Base-by-base conservation (phyloP, 495 filamentous ascomycete genomes). In the Cladorrhinum samala region DNA sequence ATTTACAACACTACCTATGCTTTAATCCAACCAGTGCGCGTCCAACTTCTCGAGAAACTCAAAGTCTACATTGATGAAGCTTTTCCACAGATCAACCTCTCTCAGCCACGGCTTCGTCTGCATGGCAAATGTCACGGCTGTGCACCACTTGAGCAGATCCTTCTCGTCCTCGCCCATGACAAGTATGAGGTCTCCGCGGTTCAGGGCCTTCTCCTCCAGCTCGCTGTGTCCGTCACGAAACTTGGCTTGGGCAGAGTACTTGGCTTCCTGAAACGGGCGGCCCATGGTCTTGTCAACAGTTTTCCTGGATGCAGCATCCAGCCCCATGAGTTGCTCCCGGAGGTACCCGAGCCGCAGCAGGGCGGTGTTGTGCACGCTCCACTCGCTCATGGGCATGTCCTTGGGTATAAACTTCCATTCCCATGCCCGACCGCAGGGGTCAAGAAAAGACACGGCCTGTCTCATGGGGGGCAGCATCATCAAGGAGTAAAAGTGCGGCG, bases 51-150 rank as follows among this genome's bases (percentile, higher is more conserved):
- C 65, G 58, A 76, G 40, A 45, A 78, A 76, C 9, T 53, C 60
- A 45, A 75, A 37, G 33, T 75, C 76, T 0, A 79, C 72, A 64
- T 76, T 75, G 11, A 79, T 57, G 58, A 76, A 81, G 50, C 75
- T 79, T 65, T 73, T 74, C 73, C 75, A 75, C 38, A 77, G 60
- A 62, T 80, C 75, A 41, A 78, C 61, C 67, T 81, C 76, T 50
- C 72, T 56, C 40, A 71, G 60, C 76, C 76, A 79, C 21, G 76
- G 76, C 56, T 71, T 72, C 23, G 73, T 76, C 68, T 78, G 73
- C 24, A 79, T 55, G 38, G 71, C 68, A 53, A 72, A 78, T 23
- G 65, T 68, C 13, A 71, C 69, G 1, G 66, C 74, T 9, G 61
- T 66, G 14, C 59, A 65, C 36, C 69, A 64, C 40, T 63, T 69